Evolutionary conservation across 495 filamentous ascomycete species (phyloP).

Genomic region (Alectoria sarmentosa): DNA sequence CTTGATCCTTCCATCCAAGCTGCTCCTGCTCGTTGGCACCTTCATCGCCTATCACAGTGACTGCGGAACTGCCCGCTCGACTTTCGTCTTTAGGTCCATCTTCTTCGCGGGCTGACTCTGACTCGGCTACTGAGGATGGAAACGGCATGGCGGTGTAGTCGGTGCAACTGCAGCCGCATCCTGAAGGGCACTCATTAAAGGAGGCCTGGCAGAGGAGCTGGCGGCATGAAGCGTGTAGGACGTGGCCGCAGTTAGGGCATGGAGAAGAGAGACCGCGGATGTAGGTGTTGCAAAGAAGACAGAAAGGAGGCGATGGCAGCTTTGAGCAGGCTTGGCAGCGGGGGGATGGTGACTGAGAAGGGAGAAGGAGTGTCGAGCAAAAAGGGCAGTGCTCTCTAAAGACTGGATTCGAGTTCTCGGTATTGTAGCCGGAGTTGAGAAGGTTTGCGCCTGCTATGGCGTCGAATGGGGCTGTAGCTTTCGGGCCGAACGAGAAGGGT

Average conservation of each 20-base stretch:
- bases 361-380: constrained; percentile 25
- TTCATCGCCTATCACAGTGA: constrained; percentile 8
- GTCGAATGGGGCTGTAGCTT: not conserved
- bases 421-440: constrained; percentile 5
- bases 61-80: constrained; percentile 11
- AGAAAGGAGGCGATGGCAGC: constrained; percentile 36
- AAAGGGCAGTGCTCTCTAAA: constrained; percentile 41
- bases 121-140: constrained; percentile 20
- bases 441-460: constrained; percentile 8
- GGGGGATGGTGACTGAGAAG: constrained; percentile 25
- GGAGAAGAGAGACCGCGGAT: constrained; percentile 45
- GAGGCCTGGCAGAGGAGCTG: constrained; percentile 34
- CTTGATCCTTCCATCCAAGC: constrained; percentile 20
- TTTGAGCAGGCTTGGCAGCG: constrained; percentile 38
- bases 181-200: constrained; percentile 35
- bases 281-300: constrained; percentile 42
- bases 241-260: constrained; percentile 47
- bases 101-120: not conserved
- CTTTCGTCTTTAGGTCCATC: constrained; percentile 12
- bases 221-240: constrained; percentile 45
- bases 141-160: constrained; percentile 32
- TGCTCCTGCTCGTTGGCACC: constrained; percentile 13
- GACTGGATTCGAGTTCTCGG: constrained; percentile 31
- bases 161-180: constrained; percentile 46
- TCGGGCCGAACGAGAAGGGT: not conserved